These are phyloP conservation scores for Trichoderma sp. DNA, from an alignment of 2,329 filamentous ascomycete genomes.

Conservation along the genomic window DNA sequence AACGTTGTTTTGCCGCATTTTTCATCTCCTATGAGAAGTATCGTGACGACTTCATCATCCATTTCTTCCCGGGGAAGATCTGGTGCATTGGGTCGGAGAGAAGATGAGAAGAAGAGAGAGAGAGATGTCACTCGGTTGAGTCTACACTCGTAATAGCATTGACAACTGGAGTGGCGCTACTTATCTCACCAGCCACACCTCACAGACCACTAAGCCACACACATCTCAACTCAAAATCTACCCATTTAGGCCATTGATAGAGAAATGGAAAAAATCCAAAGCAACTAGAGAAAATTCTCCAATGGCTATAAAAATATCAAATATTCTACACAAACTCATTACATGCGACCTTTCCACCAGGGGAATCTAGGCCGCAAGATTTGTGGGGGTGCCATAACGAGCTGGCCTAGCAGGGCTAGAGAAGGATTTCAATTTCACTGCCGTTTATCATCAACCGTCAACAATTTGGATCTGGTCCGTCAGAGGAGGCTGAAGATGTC, in stretches of 20 bases:
- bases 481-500: slow-evolving; percentile 31
- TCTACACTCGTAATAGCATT: neutral
- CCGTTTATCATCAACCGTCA: slow-evolving; percentile 24
- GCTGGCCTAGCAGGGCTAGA: slow-evolving; percentile 17
- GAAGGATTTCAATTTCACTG: slow-evolving; percentile 10
- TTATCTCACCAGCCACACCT: slow-evolving; percentile 16
- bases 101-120: neutral
- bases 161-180: slow-evolving; percentile 6
- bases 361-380: slow-evolving; percentile 30
- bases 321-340: slow-evolving; percentile 12
- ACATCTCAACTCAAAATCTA: neutral
- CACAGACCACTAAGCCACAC: neutral
- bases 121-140: neutral
- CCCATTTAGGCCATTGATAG: neutral
- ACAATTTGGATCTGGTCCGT: neutral
- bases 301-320: neutral
- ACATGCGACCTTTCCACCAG: slow-evolving; percentile 33
- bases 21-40: slow-evolving; percentile 61
- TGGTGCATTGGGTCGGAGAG: neutral
- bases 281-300: neutral
- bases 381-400: slow-evolving; percentile 28
- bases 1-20: slow-evolving; percentile 63
- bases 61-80: slow-evolving; percentile 37
- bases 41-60: slow-evolving; percentile 52
- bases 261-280: neutral